Base-by-base conservation (phyloP, 139 green algal genomes). In the Picocystis salinarum region DNA sequence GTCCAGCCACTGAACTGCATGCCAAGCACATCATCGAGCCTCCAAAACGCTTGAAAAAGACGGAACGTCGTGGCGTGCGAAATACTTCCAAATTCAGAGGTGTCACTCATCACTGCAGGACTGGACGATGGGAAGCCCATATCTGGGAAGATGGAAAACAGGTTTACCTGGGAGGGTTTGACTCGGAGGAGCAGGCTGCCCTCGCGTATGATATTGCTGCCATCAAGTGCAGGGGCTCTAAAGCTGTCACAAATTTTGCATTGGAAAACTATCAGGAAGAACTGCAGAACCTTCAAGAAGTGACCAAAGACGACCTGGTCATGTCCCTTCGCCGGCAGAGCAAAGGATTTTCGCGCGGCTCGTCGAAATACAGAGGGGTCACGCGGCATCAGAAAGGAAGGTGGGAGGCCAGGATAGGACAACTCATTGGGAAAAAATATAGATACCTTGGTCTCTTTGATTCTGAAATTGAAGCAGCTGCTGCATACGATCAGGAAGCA, bases 111-210 rank as follows among this genome's bases (percentile, higher is more conserved):
- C 79, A 91, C 57, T 74, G 67, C 52, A 59, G 79, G 17, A 87
- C 69, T 2, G 61, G 63, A 6, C 45, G 78, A n/a, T 91, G 53
- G 46, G 79, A 91, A 45, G 64, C 70, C 23, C 79, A 91, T 45
- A 83, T 85, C 7, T 91, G 78, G 74, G 49, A 81, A 39, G 48
- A 69, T 4, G 60, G 73, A 6, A 74, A 73, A 53, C 70, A 89
- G 55, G 50, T 89, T 12, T 92, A 92, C 56, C 56, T 90, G 25
- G 80, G 80, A 9, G 80, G 79, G 2, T 92, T 87, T 58, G 66
- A 78, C 40, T 64, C 51, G 23, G 80, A 90, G 51, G 58, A 77
- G 37, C 66, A 80, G 40, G 78, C 78, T 13, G 75, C 78, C 1
- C 48, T 85, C 33, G 73, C 72, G 12, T 86, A 87, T 53, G 78